These are phyloP conservation scores for Penicillium parvum DNA, from an alignment of 495 filamentous ascomycete genomes.

Conservation along the genomic window DNA sequence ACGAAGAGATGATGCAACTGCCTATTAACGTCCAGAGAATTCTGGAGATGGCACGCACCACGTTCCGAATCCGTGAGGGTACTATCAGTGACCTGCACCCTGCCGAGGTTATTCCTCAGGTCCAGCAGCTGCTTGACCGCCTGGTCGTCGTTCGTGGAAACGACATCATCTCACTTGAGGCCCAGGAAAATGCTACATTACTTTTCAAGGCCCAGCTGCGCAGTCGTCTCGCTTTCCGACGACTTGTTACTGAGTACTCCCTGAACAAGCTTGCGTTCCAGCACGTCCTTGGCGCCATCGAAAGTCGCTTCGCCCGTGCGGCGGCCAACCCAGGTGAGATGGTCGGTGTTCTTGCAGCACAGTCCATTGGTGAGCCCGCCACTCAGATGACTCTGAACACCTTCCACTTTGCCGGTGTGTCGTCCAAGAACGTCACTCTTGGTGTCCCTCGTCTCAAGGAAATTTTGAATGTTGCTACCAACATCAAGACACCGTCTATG, in stretches of 20 bases:
- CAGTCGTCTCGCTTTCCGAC: constrained; percentile 86
- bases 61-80: constrained; percentile 83
- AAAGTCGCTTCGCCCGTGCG: constrained; percentile 76
- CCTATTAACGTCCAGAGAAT: constrained; percentile 89
- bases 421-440: constrained; percentile 98
- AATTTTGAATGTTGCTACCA: constrained; percentile 93
- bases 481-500: constrained; percentile 99
- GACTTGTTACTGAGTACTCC: constrained; percentile 75
- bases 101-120: constrained; percentile 79
- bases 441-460: constrained; percentile 99
- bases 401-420: constrained; percentile 99
- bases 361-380: constrained; percentile 97
- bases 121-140: constrained; percentile 67
- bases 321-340: constrained; percentile 90
- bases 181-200: constrained; percentile 78
- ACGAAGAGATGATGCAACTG: constrained; percentile 78
- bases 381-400: constrained; percentile 99
- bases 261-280: constrained; percentile 91
- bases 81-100: constrained; percentile 86
- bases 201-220: constrained; percentile 90
- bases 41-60: constrained; percentile 80
- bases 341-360: constrained; percentile 95
- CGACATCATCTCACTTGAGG: constrained; percentile 77
- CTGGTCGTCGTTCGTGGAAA: constrained; percentile 80
- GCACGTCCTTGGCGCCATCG: constrained; percentile 86